A percentile compares a stretch with the other conserved stretches of the same genome.
These are phyloP conservation scores for Kurtzmaniella natalensis DNA, from an alignment of 1,139 yeast species.

Conservation along the genomic window DNA sequence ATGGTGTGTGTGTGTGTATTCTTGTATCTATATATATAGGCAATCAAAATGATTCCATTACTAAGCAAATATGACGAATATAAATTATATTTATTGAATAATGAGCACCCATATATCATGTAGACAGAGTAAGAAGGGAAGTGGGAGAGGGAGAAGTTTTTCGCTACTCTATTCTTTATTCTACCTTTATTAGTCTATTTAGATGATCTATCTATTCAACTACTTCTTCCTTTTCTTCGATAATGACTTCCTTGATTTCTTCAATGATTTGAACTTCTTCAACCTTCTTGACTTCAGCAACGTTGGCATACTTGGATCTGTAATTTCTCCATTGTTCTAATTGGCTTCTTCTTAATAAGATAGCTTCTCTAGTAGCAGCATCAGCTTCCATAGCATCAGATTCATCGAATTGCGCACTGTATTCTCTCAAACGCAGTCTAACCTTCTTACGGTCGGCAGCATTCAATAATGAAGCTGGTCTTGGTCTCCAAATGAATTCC, in stretches of 20 bases:
- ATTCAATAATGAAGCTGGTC: constrained; percentile 76
- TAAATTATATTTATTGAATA: no score
- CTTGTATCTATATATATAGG: no score
- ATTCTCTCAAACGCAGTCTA: constrained; percentile 83
- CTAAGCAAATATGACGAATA: no score
- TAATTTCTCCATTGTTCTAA: constrained; percentile 84
- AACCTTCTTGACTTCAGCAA: constrained; percentile 40
- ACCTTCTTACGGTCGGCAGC: constrained; percentile 85
- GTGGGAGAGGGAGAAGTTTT: no score
- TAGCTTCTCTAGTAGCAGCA: constrained; percentile 86
- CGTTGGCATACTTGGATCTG: constrained; percentile 55
- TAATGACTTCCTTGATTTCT: constrained; percentile 60
- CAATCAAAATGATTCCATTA: no score
- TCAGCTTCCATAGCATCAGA: constrained; percentile 95
- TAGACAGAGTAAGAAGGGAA: no score
- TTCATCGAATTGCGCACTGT: constrained; percentile 91
- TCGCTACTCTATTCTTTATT: no score
- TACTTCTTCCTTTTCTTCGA: constrained; percentile 80
- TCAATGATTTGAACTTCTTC: constrained; percentile 61
- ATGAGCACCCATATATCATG: no score
- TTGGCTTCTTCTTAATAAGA: constrained; percentile 76
- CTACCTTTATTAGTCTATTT: no score
- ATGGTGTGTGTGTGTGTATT: no score
- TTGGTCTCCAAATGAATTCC: constrained; percentile 95
- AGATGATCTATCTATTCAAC: constrained; percentile 49